Base-by-base conservation (phyloP, 257 asterid genomes). In the Osmanthus fragrans region DNA sequence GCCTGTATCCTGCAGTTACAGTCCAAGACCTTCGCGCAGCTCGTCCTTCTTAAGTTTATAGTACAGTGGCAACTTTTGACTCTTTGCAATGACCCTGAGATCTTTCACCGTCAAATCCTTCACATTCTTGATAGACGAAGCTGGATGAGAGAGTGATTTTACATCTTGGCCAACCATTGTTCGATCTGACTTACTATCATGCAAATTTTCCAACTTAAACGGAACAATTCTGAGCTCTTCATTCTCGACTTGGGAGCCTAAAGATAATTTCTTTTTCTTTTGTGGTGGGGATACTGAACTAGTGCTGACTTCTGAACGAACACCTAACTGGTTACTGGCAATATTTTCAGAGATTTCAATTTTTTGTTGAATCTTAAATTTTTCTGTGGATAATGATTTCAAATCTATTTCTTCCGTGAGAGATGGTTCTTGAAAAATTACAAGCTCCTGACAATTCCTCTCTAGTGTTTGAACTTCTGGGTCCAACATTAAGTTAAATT, bases 41-140 rank as follows among this genome's bases (percentile, higher is more conserved):
- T 80, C 85, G 27, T 75, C 66, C 80, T 84, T 89, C 75, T 21
- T 74, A 65, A 76, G 86, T 39, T 75, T 83, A 19, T 58, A 75
- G 80, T 79, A 77, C 21, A 83, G 39, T 29, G 5, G 84, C 77
- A 84, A 1, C 4, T 84, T 77, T 73, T 54, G 87, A 23, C 67
- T 75, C 84, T 72, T 88, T 25, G 92, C 88, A 49, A 86, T 77
- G 64, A 51, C 79, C 80, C 45, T 84, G 76, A 90, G 89, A 49
- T 84, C 51, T 10, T 2, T 71, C 74, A 69, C 10, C 23, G 77
- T 37, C 80, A 88, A 56, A 3, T 2, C 25, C 42, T 64, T n/a
- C 42, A 69, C 76, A 71, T 63, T 69, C 68, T 47, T 36, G 4
- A 21, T 71, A 49, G 36, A 10, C 30, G 6, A 18, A 2, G 71